phyloP scores from a whole-genome alignment of 495 filamentous ascomycete genomes.

The Cercophora scortea region DNA sequence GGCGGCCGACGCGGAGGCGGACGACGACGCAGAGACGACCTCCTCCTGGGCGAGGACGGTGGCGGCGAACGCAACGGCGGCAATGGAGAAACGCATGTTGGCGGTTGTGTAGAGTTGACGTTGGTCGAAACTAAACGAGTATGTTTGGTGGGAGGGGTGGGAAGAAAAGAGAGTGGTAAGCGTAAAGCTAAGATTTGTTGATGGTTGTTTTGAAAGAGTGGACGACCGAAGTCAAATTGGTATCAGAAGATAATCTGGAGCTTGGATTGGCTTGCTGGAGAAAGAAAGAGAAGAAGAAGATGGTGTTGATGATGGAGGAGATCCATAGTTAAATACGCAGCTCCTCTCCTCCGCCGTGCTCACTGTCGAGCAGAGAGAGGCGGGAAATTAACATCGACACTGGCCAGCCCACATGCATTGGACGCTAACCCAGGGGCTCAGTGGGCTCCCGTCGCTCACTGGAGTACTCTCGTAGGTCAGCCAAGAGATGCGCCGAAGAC shows the following conservation, averaged over 20 bases:
- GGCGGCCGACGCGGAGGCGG: background rate
- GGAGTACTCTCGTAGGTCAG: too few relatives aligned
- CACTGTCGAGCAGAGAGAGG: background rate
- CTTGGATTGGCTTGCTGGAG: conserved; percentile 44
- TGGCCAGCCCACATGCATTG: conserved; percentile 12
- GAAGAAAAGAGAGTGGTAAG: conserved; percentile 35
- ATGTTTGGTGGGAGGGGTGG: conserved; percentile 6
- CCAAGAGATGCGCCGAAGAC: background rate
- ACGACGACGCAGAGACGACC: conserved; percentile 3
- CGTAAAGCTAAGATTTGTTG: conserved; percentile 23
- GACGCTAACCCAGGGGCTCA: conserved; percentile 26
- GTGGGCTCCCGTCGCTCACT: conserved; percentile 11
- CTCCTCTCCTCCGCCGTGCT: background rate
- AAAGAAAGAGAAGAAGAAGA: conserved; percentile 30
- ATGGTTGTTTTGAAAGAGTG: conserved; percentile 43
- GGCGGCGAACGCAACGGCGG: conserved; percentile 43
- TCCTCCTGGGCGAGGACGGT: conserved; percentile 34
- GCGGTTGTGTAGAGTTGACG: conserved; percentile 23
- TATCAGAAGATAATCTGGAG: conserved; percentile 28
- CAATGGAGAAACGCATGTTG: conserved; percentile 50
- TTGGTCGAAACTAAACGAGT: conserved; percentile 29
- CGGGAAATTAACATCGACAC: conserved; percentile 25
- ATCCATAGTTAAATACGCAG: conserved; percentile 23
- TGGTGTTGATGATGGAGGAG: conserved; percentile 14
- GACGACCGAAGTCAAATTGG: conserved; percentile 52